Evolutionary conservation across 345 rosid species (phyloP), one percentile per base, ranked within the genome.

Genomic region (Camelina laxa): DNA sequence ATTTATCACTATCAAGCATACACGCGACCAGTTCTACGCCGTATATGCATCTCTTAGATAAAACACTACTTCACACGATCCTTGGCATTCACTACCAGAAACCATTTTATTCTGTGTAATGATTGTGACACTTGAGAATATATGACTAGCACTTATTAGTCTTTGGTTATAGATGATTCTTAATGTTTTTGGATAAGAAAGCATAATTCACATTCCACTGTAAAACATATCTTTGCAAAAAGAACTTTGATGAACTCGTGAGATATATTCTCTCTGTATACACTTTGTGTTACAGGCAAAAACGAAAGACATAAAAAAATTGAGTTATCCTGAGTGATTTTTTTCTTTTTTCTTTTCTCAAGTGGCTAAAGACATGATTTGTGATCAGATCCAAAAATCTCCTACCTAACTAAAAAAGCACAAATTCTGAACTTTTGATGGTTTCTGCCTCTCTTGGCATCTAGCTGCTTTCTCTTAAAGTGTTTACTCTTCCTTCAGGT

Each of bases 401-500:
- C 24, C 64, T 50, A 54, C 22, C 65, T 73, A 63, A 38, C 17
- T 56, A 16, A 62, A 16, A 27, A 62, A 39, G 42, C 62, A 80
- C 31, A 47, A 44, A 65, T 54, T 19, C 21, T 19, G 55, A 51
- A 53, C 22, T 67, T 16, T 16, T 75, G 73, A 31, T 67, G 33
- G 62, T 39, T 51, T 67, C 22, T 58, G 14, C 49, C 17, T 60
- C 39, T 21, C 33, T 20, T 39, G 44, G 45, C 47, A 17, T 33
- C 6, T 76, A 76, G 58, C 49, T 61, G 67, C 73, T 65, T 65
- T 70, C 72, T 59, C 77, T 70, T 10, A 71, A 64, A 65, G 42
- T 68, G 48, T 68, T 64, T 27, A 80, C 22, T 49, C 80, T 67
- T 9, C 66, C 79, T 70, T 83, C 84, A 39, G 82, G 83, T 67